A percentile compares a stretch with the other conserved stretches of the same genome.
Conservation (phyloP, 1,284 basidiomycete species). For the Amylostereum areolatum region DNA sequence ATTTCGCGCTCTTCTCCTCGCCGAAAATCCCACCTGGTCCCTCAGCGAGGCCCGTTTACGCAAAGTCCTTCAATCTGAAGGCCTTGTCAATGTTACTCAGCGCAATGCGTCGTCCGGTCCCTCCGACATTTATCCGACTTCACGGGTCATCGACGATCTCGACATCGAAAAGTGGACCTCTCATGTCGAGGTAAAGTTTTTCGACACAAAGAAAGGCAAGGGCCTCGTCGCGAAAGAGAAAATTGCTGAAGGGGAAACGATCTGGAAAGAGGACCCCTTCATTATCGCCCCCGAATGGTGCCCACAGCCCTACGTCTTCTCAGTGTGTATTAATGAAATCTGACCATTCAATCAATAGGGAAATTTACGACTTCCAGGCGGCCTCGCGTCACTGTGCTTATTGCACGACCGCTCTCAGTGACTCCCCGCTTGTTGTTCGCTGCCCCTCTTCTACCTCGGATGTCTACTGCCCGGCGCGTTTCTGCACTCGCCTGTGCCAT, state of each 20-base stretch:
- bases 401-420: slow-evolving; percentile 59
- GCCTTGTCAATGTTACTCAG: slow-evolving; percentile 33
- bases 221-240: slow-evolving; percentile 70
- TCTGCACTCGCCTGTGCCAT: slow-evolving; percentile 77
- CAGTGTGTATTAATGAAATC: neutral
- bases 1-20: slow-evolving; percentile 58
- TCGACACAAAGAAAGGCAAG: slow-evolving; percentile 73
- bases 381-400: slow-evolving; percentile 52
- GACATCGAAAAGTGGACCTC: slow-evolving; percentile 55
- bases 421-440: slow-evolving; percentile 40
- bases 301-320: slow-evolving; percentile 33
- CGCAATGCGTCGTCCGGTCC: slow-evolving; percentile 16
- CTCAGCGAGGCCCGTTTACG: slow-evolving; percentile 79
- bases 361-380: slow-evolving; percentile 61
- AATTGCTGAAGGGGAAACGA: slow-evolving; percentile 63
- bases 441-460: slow-evolving; percentile 41
- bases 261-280: slow-evolving; percentile 83
- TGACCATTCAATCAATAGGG: slow-evolving; percentile 36
- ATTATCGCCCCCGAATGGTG: slow-evolving; percentile 69
- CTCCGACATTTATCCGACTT: slow-evolving; percentile 44
- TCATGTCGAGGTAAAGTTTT: slow-evolving; percentile 66
- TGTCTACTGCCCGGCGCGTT: slow-evolving; percentile 53
- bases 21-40: slow-evolving; percentile 57
- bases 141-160: slow-evolving; percentile 60
- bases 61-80: slow-evolving; percentile 60